Percentiles rank a stretch among this genome's conserved stretches.
These are phyloP conservation scores for Hordeum pubiflorum DNA, from an alignment of 202 grass and related monocot genomes.

Conservation along the genomic window DNA sequence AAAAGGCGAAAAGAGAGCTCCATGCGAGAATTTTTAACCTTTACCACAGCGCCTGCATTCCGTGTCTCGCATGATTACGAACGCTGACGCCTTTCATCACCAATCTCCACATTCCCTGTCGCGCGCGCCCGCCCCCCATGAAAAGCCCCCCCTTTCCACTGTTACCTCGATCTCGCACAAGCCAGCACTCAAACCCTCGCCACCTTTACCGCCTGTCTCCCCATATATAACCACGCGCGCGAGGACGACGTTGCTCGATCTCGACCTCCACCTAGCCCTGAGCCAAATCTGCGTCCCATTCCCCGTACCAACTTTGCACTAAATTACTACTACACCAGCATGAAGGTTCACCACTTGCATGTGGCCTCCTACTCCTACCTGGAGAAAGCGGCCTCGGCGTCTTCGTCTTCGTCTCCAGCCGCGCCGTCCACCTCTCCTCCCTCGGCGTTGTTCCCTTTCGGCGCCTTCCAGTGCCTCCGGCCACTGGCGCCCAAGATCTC, in stretches of 20 bases:
- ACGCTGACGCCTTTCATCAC: constrained; percentile 49
- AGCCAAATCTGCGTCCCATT: constrained; percentile 12
- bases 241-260: background rate
- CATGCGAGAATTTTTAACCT: constrained; percentile 41
- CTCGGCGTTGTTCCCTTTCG: constrained; percentile 3
- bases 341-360: constrained; percentile 46
- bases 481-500: constrained; percentile 42
- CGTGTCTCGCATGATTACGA: constrained; percentile 45
- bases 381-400: constrained; percentile 22
- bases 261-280: background rate
- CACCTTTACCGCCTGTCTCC: constrained; percentile 26
- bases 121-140: background rate
- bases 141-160: constrained; percentile 40
- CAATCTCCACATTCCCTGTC: constrained; percentile 52
- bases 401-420: constrained; percentile 1
- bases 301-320: background rate
- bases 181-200: constrained; percentile 32
- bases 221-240: constrained; percentile 34
- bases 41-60: constrained; percentile 37
- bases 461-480: constrained; percentile 15
- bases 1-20: constrained; percentile 47
- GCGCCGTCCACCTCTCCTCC: constrained; percentile 3
- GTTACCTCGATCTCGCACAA: constrained; percentile 37
- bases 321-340: background rate
- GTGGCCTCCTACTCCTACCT: constrained; percentile 30